Evolutionary conservation across 2,329 filamentous ascomycete species (phyloP), one percentile per base, ranked within the genome.

Genomic region (Phaeosphaeriaceae sp.): DNA sequence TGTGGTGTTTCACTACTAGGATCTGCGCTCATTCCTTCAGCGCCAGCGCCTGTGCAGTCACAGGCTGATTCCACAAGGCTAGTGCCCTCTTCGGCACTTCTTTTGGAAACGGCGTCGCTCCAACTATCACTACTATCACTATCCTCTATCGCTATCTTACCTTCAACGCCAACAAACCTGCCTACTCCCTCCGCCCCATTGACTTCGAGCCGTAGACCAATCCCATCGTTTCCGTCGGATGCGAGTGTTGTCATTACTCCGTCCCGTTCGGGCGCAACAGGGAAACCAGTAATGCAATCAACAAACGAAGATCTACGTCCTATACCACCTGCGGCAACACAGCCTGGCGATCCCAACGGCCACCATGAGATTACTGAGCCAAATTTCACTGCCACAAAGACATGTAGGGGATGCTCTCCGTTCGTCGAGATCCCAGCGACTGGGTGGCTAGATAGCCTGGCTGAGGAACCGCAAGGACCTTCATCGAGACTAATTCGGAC

Each of bases 281-380:
- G 35, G 11, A 42, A 32, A 21, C 32, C 42, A 34, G 37, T 41
- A 18, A 67, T 65, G 56, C 41, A 42, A 33, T 65, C 62, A 21
- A 67, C 58, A 16, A 50, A 65, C 23, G 51, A 68, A 58, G 53
- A 48, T 17, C 50, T 67, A 2, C 50, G 40, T 50, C 66, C 66
- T 18, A 62, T 65, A 39, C 62, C 64, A 17, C 54, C 58, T 17
- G 54, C 54, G 11, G 60, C 54, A 32, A 66, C 58, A 23, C 51
- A 58, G 9, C 46, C 56, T 6, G 66, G 65, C 15, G 58, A 67
- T 18, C 66, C 66, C 1, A 52, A 67, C 34, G 67, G 66, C 8
- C 66, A 68, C 40, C 61, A 68, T 48, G 67, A 70, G 32, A 64
- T 69, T 18, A 55, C 61, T 6, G 67, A 69, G 46, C 67, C 64